phyloP scores from a whole-genome alignment of 768 basidiomycete species.

The Psilocybe cubensis region DNA sequence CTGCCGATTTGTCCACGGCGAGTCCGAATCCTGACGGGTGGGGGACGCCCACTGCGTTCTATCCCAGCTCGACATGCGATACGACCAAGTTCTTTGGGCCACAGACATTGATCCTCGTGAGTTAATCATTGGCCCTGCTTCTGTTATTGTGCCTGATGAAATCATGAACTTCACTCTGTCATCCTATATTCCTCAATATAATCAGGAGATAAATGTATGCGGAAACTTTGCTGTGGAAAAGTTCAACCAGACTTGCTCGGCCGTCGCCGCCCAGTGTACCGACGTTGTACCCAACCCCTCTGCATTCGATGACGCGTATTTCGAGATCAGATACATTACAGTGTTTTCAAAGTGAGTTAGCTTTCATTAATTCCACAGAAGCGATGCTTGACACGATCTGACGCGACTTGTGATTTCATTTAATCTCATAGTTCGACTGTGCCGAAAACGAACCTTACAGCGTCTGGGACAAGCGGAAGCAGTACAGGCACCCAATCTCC shows the following conservation, averaged over 20 bases:
- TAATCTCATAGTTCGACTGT: no score
- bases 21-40: neutral
- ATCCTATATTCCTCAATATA: no score
- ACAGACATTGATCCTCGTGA: neutral
- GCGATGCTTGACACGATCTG: no score
- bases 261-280: constrained; percentile 6
- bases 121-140: neutral
- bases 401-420: no score
- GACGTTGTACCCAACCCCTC: constrained; percentile 7
- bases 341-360: constrained; percentile 11
- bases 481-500: no score
- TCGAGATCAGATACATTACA: constrained; percentile 9
- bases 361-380: no score
- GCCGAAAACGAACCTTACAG: no score
- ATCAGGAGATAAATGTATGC: constrained; percentile 11
- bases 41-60: constrained; percentile 1
- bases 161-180: neutral
- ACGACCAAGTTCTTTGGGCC: neutral
- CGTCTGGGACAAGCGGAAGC: no score
- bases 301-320: constrained; percentile 5
- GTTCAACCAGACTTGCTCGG: constrained; percentile 4
- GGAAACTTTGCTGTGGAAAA: constrained; percentile 12
- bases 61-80: neutral
- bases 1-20: neutral
- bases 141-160: neutral